phyloP scores from a whole-genome alignment of 257 asterid genomes.

The Gardenia jasminoides region DNA sequence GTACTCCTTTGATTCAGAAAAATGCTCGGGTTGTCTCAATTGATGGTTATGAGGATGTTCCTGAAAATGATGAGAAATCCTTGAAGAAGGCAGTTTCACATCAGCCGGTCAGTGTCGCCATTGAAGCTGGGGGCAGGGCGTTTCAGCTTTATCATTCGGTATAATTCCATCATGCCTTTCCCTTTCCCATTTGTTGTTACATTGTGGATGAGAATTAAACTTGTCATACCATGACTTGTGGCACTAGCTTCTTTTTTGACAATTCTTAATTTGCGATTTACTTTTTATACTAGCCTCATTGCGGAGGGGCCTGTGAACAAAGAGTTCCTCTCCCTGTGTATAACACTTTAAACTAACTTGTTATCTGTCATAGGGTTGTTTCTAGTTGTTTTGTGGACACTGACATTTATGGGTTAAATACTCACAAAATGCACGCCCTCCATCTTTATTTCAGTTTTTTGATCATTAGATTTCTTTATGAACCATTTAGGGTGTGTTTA shows the following conservation, averaged over 20 bases:
- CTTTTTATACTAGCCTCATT: not conserved
- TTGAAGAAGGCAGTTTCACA: slow-evolving; percentile 72
- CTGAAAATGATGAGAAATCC: slow-evolving; percentile 57
- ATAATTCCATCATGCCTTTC: slow-evolving; percentile 7
- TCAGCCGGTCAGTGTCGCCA: slow-evolving; percentile 83
- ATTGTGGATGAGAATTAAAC: not conserved
- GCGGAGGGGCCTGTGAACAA: not conserved
- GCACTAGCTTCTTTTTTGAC: not conserved
- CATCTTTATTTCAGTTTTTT: not conserved
- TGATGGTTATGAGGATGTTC: slow-evolving; percentile 81
- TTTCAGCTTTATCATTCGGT: slow-evolving; percentile 88
- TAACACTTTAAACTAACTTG: not conserved
- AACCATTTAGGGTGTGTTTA: slow-evolving; percentile 65
- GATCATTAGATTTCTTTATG: not conserved
- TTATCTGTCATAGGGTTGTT: not conserved
- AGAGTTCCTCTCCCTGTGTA: no score
- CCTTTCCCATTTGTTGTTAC: not conserved
- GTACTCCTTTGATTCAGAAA: slow-evolving; percentile 36
- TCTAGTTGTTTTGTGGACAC: not conserved
- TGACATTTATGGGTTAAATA: not conserved
- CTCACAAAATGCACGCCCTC: not conserved
- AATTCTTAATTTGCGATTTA: no score
- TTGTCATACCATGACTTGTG: not conserved
- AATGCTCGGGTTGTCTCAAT: slow-evolving; percentile 74
- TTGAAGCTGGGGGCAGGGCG: slow-evolving; percentile 94